A percentile compares a stretch with the other conserved stretches of the same genome.
These are phyloP conservation scores for Biancaea sappan DNA, from an alignment of 306 rosid genomes.

Conservation along the genomic window DNA sequence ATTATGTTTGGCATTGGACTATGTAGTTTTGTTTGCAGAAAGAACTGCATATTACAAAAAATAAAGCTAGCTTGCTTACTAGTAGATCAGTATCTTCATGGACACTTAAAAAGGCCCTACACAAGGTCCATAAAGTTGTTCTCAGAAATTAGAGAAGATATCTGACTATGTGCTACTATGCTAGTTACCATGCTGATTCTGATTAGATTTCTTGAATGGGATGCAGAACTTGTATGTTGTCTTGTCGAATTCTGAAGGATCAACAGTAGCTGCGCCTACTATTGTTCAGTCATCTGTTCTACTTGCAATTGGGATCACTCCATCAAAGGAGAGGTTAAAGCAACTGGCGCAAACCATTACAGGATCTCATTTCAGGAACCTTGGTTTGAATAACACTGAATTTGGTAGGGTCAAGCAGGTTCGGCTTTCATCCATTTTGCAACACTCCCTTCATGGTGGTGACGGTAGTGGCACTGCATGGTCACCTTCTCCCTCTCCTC, in stretches of 20 bases:
- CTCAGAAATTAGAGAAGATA: conserved; percentile 12
- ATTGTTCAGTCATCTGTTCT: conserved; percentile 70
- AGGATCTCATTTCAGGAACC: conserved; percentile 70
- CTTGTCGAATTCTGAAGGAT: conserved; percentile 73
- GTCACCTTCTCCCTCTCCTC: conserved; percentile 77
- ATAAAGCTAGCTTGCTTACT: conserved; percentile 22
- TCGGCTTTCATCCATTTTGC: conserved; percentile 72
- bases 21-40: background rate
- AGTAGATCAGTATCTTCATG: conserved; percentile 1
- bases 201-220: conserved; percentile 39
- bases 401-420: conserved; percentile 96
- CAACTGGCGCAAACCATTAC: conserved; percentile 87
- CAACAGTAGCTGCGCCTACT: conserved; percentile 75
- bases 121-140: background rate
- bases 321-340: conserved; percentile 66
- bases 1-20: conserved; percentile 24
- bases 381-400: conserved; percentile 82
- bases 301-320: conserved; percentile 69
- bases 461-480: conserved; percentile 45
- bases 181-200: conserved; percentile 33
- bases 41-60: background rate
- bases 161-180: conserved; percentile 26
- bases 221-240: conserved; percentile 72
- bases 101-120: background rate
- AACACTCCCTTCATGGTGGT: conserved; percentile 70